Base-by-base conservation (phyloP, 164 flowering plant species). In the Liquidambar formosana region DNA sequence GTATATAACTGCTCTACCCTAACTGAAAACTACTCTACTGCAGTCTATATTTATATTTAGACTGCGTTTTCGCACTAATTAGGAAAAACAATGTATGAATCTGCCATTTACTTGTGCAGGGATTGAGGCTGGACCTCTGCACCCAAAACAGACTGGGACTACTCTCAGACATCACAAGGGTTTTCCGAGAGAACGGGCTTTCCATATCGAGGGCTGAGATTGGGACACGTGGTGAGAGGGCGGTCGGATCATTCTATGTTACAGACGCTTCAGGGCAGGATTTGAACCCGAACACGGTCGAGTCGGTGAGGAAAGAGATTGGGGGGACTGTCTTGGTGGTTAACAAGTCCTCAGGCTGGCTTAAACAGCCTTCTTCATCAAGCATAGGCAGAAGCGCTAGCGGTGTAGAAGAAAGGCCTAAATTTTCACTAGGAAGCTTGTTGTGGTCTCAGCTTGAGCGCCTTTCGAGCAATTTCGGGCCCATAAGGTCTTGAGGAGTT, bases 401-500 rank as follows among this genome's bases (percentile, higher is more conserved):
- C 10, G 64, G 10, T 28, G 63, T 33, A 10, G 83, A 81, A 26
- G 79, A 79, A 1, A 79, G 71, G 73, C 82, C 89, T 6, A 80
- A 76, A 51, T 79, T 84, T 48, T 85, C 96, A 1, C 56, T 94
- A 4, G 90, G 88, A 8, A 82, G 81, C 78, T 61, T 92, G 76
- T 46, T 94, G 8, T 89, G 99, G 94, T 79, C 97, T 45, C 88
- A 82, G 54, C 80, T 95, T 4, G 99, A 87, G 74, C 67, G 93
- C 8, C 72, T 94, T 18, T 92, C 97, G 0, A 68, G 79, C 78
- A 93, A 82, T 70, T 87, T 91, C 63, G 76, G 82, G 19, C 76
- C 83, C 38, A 79, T 86, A n/a, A 78, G 74, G 75, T 72, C 80
- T 8, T 87, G 67, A 77, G n/a, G 46, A 27, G 58, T 38, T 33